Evolutionary conservation across 345 rosid genomes (phyloP).

Genomic region (Pugionium dolabratum): DNA sequence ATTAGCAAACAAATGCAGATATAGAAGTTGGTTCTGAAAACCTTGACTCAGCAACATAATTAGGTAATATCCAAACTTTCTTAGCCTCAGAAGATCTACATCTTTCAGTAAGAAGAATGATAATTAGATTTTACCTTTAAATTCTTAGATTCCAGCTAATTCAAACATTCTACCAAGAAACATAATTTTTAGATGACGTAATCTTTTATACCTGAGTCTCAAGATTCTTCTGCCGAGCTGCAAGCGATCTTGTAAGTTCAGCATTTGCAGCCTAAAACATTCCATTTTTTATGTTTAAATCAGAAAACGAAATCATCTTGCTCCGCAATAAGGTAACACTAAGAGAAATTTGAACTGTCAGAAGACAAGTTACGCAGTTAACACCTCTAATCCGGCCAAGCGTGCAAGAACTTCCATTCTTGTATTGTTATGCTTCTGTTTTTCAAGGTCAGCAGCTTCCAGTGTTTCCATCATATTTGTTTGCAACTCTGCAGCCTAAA

Average conservation of each 20-base stretch:
- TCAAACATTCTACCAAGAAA: background rate
- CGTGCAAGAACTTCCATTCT: conserved; percentile 87
- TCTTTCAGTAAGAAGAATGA: conserved; percentile 13
- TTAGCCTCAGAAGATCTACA: conserved; percentile 6
- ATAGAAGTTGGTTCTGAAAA: conserved; percentile 1
- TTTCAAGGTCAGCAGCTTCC: conserved; percentile 90
- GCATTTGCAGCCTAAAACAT: conserved; percentile 72
- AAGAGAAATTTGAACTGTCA: conserved; percentile 7
- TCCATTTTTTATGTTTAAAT: conserved; percentile 35
- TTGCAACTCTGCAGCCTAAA: conserved; percentile 90
- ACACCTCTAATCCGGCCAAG: conserved; percentile 88
- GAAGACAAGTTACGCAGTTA: conserved; percentile 22
- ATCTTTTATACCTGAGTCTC: conserved; percentile 71
- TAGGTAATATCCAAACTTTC: conserved; percentile 5
- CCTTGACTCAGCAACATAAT: background rate
- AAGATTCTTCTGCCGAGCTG: conserved; percentile 78
- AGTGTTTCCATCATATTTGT: conserved; percentile 88
- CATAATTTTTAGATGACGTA: conserved; percentile 27
- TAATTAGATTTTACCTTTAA: background rate
- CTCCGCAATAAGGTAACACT: conserved; percentile 14
- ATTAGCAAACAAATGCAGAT: conserved; percentile 21
- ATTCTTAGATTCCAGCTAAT: background rate
- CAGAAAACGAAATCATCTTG: conserved; percentile 14
- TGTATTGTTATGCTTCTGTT: conserved; percentile 91
- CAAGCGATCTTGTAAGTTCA: conserved; percentile 85